Evolutionary conservation across 495 filamentous ascomycete species (phyloP).

Genomic region (Talaromyces wortmannii): DNA sequence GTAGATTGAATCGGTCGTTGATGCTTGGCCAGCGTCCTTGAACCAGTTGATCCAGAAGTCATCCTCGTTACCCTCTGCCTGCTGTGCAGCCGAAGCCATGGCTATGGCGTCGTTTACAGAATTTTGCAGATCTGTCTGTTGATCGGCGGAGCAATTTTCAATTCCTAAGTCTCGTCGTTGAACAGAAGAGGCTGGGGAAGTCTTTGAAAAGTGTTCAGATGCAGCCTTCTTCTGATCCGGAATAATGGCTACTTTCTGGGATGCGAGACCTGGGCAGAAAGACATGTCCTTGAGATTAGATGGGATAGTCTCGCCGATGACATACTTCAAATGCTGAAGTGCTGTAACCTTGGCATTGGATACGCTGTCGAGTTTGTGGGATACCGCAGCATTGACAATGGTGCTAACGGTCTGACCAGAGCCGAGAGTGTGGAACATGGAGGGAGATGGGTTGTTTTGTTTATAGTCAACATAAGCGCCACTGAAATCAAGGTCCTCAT

Average conservation of each 20-base stretch:
- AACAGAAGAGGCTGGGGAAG: neutral
- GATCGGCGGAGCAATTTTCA: neutral
- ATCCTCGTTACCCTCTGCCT: neutral
- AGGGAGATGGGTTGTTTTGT: neutral
- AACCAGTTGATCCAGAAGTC: neutral
- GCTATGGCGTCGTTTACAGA: neutral
- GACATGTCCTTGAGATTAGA: neutral
- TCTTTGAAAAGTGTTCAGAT: neutral
- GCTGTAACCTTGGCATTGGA: neutral
- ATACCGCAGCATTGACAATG: neutral
- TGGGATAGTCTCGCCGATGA: neutral
- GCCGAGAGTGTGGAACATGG: neutral
- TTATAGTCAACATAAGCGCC: neutral
- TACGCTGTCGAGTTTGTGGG: neutral
- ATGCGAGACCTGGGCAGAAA: neutral
- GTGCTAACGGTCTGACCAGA: neutral
- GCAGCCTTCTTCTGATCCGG: neutral
- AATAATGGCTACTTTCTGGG: neutral
- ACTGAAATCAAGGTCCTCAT: neutral
- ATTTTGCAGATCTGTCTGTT: neutral
- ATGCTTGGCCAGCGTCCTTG: neutral
- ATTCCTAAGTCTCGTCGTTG: neutral
- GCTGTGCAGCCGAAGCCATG: neutral
- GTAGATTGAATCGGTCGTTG: neutral
- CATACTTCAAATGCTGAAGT: neutral